Conservation (phyloP, 140 eudicot species). For the Senecio squalidus region DNA sequence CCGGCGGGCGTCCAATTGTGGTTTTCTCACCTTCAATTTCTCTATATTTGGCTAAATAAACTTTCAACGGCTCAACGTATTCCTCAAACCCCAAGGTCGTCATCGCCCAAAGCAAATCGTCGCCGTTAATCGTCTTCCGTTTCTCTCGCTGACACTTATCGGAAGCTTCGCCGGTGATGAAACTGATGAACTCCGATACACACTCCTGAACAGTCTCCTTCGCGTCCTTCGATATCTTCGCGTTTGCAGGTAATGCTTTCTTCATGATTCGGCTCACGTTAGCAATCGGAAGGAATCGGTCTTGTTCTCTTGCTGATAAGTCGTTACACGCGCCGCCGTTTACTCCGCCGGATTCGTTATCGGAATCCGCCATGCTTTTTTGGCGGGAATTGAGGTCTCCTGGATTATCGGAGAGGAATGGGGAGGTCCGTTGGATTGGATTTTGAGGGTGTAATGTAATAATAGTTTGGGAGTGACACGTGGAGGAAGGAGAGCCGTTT, state of each 20-base stretch:
- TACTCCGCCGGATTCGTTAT: neutral
- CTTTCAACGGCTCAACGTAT: neutral
- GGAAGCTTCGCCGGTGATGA: neutral
- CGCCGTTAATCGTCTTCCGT: neutral
- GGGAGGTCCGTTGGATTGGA: neutral
- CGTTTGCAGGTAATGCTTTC: neutral
- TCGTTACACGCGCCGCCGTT: neutral
- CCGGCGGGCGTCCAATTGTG: neutral
- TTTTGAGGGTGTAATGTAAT: no score
- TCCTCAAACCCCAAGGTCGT: neutral
- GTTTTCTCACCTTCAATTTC: neutral
- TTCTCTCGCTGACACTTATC: neutral
- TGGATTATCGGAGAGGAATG: neutral
- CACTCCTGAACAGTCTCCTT: neutral
- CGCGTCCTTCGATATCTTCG: neutral
- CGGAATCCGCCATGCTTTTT: neutral
- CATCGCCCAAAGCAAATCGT: neutral
- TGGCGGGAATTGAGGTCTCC: neutral
- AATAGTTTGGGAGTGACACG: neutral
- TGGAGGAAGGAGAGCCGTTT: neutral
- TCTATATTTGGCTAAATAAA: neutral
- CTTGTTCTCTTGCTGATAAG: neutral
- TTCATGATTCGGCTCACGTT: neutral
- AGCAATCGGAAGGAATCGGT: neutral
- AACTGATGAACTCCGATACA: neutral